Conservation (phyloP, 2,329 filamentous ascomycete genomes). For the Penicillium freii region DNA sequence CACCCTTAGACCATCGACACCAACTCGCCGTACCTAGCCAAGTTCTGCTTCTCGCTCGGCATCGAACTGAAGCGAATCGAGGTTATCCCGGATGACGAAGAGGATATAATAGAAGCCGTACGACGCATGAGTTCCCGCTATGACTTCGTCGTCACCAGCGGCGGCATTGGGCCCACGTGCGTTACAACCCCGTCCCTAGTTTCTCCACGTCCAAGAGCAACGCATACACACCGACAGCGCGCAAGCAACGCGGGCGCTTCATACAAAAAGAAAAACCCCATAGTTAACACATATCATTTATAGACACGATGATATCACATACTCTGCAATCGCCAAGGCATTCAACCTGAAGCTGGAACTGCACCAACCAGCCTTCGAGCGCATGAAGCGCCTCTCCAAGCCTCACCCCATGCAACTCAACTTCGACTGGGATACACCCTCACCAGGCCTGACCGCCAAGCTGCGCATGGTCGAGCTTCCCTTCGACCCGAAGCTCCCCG, state of each 20-base stretch:
- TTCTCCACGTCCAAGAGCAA: neutral
- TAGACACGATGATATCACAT: conserved; percentile 97
- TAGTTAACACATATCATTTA: conserved; percentile 3
- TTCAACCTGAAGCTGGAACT: conserved; percentile 74
- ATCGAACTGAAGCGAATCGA: conserved; percentile 79
- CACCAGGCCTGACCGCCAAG: conserved; percentile 73
- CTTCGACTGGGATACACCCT: conserved; percentile 83
- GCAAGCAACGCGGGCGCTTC: neutral
- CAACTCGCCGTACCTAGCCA: conserved; percentile 64
- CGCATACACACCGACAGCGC: neutral
- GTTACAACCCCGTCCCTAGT: conserved; percentile 33
- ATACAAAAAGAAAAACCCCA: neutral
- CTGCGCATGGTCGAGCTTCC: conserved; percentile 89
- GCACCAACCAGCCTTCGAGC: conserved; percentile 71
- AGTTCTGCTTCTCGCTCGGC: conserved; percentile 64
- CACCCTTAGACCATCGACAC: conserved; percentile 59
- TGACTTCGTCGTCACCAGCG: conserved; percentile 92
- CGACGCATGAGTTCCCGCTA: conserved; percentile 83
- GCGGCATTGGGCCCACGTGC: conserved; percentile 93
- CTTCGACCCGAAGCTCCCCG: conserved; percentile 63
- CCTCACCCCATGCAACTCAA: conserved; percentile 68
- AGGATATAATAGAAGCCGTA: conserved; percentile 84
- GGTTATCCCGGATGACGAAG: conserved; percentile 89
- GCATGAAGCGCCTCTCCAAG: conserved; percentile 80
- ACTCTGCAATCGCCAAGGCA: conserved; percentile 87